These are phyloP conservation scores for Fraxinus quadrangulata DNA, from an alignment of 257 asterid species.

Conservation along the genomic window DNA sequence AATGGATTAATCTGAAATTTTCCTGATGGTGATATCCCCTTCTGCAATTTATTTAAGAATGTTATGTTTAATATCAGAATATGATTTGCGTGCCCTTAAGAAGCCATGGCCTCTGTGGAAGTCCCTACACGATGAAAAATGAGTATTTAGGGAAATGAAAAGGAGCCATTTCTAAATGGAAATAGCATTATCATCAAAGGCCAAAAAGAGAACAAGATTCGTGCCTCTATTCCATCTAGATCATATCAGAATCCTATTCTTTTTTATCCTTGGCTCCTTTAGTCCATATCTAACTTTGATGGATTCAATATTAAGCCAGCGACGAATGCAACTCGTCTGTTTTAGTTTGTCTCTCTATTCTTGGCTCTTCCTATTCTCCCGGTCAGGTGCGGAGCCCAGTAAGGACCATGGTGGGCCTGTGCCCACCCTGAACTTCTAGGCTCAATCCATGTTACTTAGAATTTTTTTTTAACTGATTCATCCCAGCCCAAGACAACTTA, in stretches of 20 bases:
- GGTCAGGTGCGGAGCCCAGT: too few relatives aligned
- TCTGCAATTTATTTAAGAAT: neutral
- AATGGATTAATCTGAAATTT: neutral
- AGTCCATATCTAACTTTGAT: constrained; percentile 6
- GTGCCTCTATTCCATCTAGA: constrained; percentile 24
- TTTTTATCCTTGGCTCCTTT: constrained; percentile 13
- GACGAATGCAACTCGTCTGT: neutral
- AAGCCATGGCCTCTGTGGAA: neutral
- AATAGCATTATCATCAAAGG: neutral
- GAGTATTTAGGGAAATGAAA: neutral
- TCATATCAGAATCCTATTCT: constrained; percentile 29
- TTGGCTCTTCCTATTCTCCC: neutral
- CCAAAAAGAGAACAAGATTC: neutral
- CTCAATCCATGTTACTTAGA: too few relatives aligned
- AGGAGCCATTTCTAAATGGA: constrained; percentile 6
- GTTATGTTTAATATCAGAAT: too few relatives aligned
- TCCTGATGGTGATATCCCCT: neutral
- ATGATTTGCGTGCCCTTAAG: neutral
- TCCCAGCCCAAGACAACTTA: too few relatives aligned
- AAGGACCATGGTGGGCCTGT: too few relatives aligned
- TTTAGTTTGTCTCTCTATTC: neutral
- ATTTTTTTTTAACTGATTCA: too few relatives aligned
- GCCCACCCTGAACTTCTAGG: too few relatives aligned
- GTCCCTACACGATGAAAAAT: neutral
- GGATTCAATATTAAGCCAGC: constrained; percentile 8